phyloP scores from a whole-genome alignment of 495 filamentous ascomycete genomes.

The Apodospora peruviana region DNA sequence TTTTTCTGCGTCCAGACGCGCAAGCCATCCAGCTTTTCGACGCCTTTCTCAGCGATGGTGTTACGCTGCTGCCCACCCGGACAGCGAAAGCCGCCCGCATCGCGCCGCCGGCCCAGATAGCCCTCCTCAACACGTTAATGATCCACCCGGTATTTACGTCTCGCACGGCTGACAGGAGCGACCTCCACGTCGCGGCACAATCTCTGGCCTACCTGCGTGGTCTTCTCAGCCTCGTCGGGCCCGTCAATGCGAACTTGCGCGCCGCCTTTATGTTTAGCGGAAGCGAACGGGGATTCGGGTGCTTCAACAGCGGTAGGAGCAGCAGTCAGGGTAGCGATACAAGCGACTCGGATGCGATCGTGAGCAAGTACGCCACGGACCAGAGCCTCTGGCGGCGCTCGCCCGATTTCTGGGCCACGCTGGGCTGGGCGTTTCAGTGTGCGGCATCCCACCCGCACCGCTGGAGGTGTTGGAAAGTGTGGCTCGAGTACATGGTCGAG shows the following conservation, averaged over 20 bases:
- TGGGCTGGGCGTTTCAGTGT: constrained; percentile 94
- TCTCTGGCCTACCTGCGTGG: constrained; percentile 36
- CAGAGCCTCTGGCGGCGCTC: constrained; percentile 66
- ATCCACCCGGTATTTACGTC: constrained; percentile 66
- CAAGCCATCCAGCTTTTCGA: constrained; percentile 65
- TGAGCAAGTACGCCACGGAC: constrained; percentile 53
- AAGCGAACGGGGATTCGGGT: neutral
- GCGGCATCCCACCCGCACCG: constrained; percentile 61
- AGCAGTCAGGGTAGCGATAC: neutral
- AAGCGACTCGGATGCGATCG: constrained; percentile 28
- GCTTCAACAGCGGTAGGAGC: neutral
- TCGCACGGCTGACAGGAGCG: constrained; percentile 25
- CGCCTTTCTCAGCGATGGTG: constrained; percentile 55
- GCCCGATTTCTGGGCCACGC: constrained; percentile 81
- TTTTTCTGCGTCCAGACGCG: constrained; percentile 45
- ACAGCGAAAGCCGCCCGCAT: constrained; percentile 32
- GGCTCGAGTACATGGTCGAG: constrained; percentile 76
- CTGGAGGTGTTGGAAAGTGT: constrained; percentile 79
- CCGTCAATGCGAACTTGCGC: constrained; percentile 36
- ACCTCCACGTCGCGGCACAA: constrained; percentile 30
- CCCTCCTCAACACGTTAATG: constrained; percentile 60
- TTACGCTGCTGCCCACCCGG: constrained; percentile 13
- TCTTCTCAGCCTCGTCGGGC: constrained; percentile 33
- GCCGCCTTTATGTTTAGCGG: constrained; percentile 28
- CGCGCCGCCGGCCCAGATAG: constrained; percentile 54